Conservation (phyloP, 1,139 yeast genomes). For the Geotrichum bryndzae region DNA sequence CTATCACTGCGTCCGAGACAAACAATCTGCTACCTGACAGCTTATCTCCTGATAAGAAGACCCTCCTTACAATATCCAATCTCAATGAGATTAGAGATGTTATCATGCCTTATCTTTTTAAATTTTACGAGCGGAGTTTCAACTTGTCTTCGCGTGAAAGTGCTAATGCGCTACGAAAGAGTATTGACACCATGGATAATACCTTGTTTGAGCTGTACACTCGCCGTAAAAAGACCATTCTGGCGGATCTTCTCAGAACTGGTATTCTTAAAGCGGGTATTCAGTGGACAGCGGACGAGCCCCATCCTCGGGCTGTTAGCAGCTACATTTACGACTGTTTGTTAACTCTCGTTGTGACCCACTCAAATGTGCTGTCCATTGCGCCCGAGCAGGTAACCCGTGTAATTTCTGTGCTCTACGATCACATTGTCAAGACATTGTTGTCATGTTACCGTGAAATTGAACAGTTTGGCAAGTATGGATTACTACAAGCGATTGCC, state of each 20-base stretch:
- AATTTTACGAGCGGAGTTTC: slow-evolving; percentile 45
- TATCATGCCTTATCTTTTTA: slow-evolving; percentile 45
- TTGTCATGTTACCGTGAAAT: slow-evolving; percentile 42
- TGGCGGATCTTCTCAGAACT: slow-evolving; percentile 44
- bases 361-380: slow-evolving; percentile 46
- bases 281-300: slow-evolving; percentile 40
- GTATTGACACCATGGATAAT: slow-evolving; percentile 46
- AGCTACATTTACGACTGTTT: slow-evolving; percentile 48
- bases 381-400: slow-evolving; percentile 43
- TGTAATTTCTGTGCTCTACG: slow-evolving; percentile 44
- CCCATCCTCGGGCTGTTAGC: slow-evolving; percentile 35
- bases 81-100: slow-evolving; percentile 43
- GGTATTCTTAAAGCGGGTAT: slow-evolving; percentile 42
- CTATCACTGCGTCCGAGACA: slow-evolving; percentile 17
- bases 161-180: slow-evolving; percentile 40
- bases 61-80: slow-evolving; percentile 45
- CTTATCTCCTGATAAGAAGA: slow-evolving; percentile 37
- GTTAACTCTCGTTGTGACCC: slow-evolving; percentile 48
- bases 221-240: slow-evolving; percentile 44
- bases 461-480: slow-evolving; percentile 36
- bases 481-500: slow-evolving; percentile 37
- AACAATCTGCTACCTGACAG: slow-evolving; percentile 29
- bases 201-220: slow-evolving; percentile 49
- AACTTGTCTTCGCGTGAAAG: slow-evolving; percentile 39
- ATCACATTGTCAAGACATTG: slow-evolving; percentile 42